Conservation (phyloP, 1,284 basidiomycete genomes). For the Anthracocystis walkeri region DNA sequence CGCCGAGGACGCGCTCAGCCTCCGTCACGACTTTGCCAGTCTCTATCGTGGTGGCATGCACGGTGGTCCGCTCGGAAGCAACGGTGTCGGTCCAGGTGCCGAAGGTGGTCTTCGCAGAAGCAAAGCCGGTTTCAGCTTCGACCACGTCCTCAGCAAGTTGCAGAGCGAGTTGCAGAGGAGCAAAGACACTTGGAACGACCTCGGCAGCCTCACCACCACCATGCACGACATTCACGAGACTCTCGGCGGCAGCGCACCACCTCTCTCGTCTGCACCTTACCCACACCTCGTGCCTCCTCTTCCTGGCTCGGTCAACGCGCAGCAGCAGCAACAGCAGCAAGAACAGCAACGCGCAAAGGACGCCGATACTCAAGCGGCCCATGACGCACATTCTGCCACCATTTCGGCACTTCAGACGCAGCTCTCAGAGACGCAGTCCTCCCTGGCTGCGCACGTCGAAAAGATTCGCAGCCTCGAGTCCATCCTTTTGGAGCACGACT, state of each 20-base stretch:
- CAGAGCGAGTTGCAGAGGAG: slow-evolving; percentile 93
- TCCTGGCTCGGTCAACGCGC: slow-evolving; percentile 18
- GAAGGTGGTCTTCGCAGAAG: slow-evolving; percentile 64
- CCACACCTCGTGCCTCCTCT: slow-evolving; percentile 64
- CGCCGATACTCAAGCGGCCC: slow-evolving; percentile 35
- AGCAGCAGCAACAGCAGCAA: slow-evolving; percentile 34
- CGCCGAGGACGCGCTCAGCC: slow-evolving; percentile 79
- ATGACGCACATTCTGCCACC: slow-evolving; percentile 45
- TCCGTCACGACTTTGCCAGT: slow-evolving; percentile 67
- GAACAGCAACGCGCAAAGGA: slow-evolving; percentile 39
- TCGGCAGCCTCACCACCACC: slow-evolving; percentile 81
- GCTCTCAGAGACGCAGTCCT: slow-evolving; percentile 85
- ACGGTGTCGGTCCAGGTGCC: slow-evolving; percentile 64
- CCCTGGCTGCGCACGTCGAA: slow-evolving; percentile 82
- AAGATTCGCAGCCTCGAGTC: slow-evolving; percentile 86
- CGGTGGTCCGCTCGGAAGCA: slow-evolving; percentile 61
- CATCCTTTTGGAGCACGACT: slow-evolving; percentile 84
- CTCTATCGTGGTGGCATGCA: slow-evolving; percentile 66
- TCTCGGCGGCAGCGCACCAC: slow-evolving; percentile 78
- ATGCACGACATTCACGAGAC: slow-evolving; percentile 94
- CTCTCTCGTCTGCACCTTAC: slow-evolving; percentile 64
- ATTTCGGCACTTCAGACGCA: slow-evolving; percentile 79
- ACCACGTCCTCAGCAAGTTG: slow-evolving; percentile 81
- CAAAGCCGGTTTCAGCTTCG: slow-evolving; percentile 74
- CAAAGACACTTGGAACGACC: slow-evolving; percentile 89